Conservation (phyloP, 75 land plant genomes). For the Azolla pinnata region DNA sequence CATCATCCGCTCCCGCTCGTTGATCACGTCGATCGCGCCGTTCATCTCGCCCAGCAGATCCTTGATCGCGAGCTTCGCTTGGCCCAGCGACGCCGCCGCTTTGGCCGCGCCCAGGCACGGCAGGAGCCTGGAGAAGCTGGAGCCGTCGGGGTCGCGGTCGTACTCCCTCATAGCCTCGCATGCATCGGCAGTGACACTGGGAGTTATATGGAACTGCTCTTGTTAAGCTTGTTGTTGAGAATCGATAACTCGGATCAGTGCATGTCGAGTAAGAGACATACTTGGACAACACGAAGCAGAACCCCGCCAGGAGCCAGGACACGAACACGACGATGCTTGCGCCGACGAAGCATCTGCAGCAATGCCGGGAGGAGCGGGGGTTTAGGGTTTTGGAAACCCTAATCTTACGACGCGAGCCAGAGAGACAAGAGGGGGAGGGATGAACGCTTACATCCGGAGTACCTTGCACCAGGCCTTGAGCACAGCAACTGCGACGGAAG, state of each 20-base stretch:
- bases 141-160: constrained; percentile 1
- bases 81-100: not conserved
- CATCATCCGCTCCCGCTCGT: constrained; percentile 9
- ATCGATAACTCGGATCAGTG: too few species aligned
- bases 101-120: constrained; percentile 9
- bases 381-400: not conserved
- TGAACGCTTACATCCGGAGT: constrained; percentile 6
- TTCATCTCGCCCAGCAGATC: constrained; percentile 8
- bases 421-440: too few species aligned
- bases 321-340: constrained; percentile 4
- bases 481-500: constrained; percentile 1
- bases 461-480: constrained; percentile 1
- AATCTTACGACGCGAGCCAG: too few species aligned
- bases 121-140: constrained; percentile 9
- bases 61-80: constrained; percentile 9
- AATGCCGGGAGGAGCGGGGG: too few species aligned
- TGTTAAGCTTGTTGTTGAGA: too few species aligned
- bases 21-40: constrained; percentile 7
- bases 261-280: too few species aligned
- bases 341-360: too few species aligned
- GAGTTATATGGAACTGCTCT: too few species aligned
- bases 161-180: constrained; percentile 19
- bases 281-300: constrained; percentile 10
- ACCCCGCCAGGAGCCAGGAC: constrained; percentile 8
- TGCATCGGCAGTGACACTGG: constrained; percentile 12